A percentile compares a stretch with the other conserved stretches of the same genome.
phyloP scores from a whole-genome alignment of 768 basidiomycete species.

The Tricholoma hemisulphureum region DNA sequence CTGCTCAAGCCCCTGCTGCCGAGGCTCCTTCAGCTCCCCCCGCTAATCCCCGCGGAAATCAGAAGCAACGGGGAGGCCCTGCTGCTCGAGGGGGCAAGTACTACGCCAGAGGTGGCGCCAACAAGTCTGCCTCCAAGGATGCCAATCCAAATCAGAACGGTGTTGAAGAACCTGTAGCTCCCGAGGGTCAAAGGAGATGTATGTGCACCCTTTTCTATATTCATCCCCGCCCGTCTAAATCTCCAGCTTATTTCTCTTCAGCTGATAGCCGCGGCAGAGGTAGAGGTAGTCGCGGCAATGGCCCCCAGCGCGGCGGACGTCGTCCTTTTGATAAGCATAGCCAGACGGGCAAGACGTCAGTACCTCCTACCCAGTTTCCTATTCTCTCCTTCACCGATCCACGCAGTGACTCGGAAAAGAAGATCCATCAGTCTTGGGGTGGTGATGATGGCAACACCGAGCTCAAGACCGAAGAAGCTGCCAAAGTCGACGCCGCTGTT shows the following conservation, averaged over 20 bases:
- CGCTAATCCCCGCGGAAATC: conserved; percentile 40
- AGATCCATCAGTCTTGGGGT: conserved; percentile 93
- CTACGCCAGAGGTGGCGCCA: conserved; percentile 58
- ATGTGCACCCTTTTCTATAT: conserved; percentile 14
- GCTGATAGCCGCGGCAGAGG: conserved; percentile 54
- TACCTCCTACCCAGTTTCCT: conserved; percentile 15
- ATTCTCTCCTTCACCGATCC: background rate
- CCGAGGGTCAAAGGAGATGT: conserved; percentile 40
- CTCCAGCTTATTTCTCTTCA: conserved; percentile 17
- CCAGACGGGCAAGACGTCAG: conserved; percentile 79
- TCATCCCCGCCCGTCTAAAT: background rate
- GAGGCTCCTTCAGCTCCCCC: conserved; percentile 37
- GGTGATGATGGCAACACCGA: conserved; percentile 86
- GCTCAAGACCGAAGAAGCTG: conserved; percentile 77
- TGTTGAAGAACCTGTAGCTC: conserved; percentile 30
- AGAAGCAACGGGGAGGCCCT: conserved; percentile 54
- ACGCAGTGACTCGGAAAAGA: conserved; percentile 88
- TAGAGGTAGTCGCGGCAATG: conserved; percentile 48
- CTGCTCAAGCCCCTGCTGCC: conserved; percentile 34
- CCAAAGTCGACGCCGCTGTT: conserved; percentile 62
- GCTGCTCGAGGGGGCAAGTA: conserved; percentile 68
- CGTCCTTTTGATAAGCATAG: conserved; percentile 86
- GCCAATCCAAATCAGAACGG: conserved; percentile 42
- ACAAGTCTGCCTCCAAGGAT: conserved; percentile 39
- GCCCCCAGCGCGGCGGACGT: conserved; percentile 56